Conservation (phyloP, 495 filamentous ascomycete species). For the Friedmanniomyces simplex region DNA sequence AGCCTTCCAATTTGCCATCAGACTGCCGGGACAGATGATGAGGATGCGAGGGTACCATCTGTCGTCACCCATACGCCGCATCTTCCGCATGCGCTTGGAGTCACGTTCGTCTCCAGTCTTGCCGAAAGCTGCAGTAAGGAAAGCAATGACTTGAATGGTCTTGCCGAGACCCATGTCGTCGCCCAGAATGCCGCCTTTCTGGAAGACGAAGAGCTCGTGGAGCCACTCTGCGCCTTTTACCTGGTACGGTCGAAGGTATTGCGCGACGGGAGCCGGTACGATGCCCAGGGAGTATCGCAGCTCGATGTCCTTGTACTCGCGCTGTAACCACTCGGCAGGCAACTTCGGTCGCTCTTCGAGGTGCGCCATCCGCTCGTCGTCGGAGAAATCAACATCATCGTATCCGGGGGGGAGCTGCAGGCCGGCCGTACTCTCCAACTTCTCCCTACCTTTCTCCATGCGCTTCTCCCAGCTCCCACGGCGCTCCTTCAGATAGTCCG, state of each 20-base stretch:
- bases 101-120: conserved; percentile 91
- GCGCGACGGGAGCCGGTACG: conserved; percentile 83
- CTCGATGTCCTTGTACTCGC: conserved; percentile 62
- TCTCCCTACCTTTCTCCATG: conserved; percentile 37
- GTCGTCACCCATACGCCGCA: conserved; percentile 45
- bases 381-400: conserved; percentile 75
- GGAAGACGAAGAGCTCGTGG: conserved; percentile 83
- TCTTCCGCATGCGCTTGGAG: conserved; percentile 82
- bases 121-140: conserved; percentile 84
- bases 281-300: conserved; percentile 68
- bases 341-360: conserved; percentile 64
- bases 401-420: conserved; percentile 72
- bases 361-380: conserved; percentile 57
- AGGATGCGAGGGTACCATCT: conserved; percentile 80
- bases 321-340: conserved; percentile 47
- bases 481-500: conserved; percentile 47
- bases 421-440: conserved; percentile 49
- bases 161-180: conserved; percentile 98
- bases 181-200: conserved; percentile 80
- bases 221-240: conserved; percentile 76
- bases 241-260: conserved; percentile 89
- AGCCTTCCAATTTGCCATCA: conserved; percentile 84
- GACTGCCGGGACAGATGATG: conserved; percentile 76
- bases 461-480: conserved; percentile 41
- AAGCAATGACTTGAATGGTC: conserved; percentile 93